Evolutionary conservation across 495 filamentous ascomycete genomes (phyloP), one percentile per base, ranked within the genome.

Genomic region (Penicillium riverlandense): DNA sequence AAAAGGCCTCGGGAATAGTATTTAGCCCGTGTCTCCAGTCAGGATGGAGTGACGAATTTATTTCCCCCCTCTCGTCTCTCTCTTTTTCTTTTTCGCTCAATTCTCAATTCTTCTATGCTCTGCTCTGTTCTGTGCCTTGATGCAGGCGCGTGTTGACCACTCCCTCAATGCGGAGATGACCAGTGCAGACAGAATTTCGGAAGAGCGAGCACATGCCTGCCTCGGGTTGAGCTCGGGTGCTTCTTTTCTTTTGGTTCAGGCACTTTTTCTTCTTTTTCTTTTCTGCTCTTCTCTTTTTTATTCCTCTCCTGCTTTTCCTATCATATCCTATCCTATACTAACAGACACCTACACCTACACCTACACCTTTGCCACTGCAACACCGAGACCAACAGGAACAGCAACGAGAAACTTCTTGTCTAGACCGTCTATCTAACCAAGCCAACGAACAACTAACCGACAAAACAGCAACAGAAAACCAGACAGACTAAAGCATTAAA

Each of bases 401-500:
- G n/a, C 32, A 34, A 34, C 9, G n/a, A 34, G 9, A 11, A 10
- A 10, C 7, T 47, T 32, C 44, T 38, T 41, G 39, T 41, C 46
- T 54, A 49, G 29, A 31, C 39, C 54, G n/a, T 42, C 40, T 45
- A 47, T 48, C 35, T 7, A 34, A 34, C 43, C 11, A 41, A 16
- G 15, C 15, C 15, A 16, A 16, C 15, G 1, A 16, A 16, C 15
- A 1, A 16, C 22, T 22, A 22, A 22, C 22, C 4, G 6, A 6
- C 22, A 22, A 22, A 22, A 22, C 22, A 22, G 22, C 22, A 22
- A 22, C 22, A 22, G 22, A 22, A 22, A 22, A 22, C 22, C 22
- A 22, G 22, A 22, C 22, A 22, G 22, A 22, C 33, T 37, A 57
- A 50, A 52, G 44, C 54, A 50, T 55, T 49, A 50, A 47, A 54